Conservation (phyloP, 441 rosid genomes). For the Euphorbia celastroides region DNA sequence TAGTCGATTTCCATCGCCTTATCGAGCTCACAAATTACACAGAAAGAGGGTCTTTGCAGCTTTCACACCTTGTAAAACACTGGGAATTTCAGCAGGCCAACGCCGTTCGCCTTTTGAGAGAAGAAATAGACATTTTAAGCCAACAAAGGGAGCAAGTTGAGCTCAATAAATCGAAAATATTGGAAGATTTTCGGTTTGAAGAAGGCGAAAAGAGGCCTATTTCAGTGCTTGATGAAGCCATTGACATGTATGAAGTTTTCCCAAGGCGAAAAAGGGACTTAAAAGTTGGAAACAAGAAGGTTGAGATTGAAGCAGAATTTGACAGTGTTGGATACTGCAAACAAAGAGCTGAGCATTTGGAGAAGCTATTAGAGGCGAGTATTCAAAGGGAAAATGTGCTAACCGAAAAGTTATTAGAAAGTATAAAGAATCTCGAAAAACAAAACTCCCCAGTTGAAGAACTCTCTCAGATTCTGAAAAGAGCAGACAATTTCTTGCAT, state of each 20-base stretch:
- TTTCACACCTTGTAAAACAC: constrained; percentile 73
- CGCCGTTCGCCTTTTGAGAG: constrained; percentile 66
- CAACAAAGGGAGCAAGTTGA: constrained; percentile 80
- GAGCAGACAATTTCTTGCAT: constrained; percentile 96
- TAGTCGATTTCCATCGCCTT: constrained; percentile 66
- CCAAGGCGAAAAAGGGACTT: constrained; percentile 41
- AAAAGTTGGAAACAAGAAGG: constrained; percentile 42
- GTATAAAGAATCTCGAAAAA: constrained; percentile 60
- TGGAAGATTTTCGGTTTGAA: constrained; percentile 82
- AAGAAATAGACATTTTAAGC: constrained; percentile 74
- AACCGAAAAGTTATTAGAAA: constrained; percentile 67
- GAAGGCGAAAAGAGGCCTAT: constrained; percentile 49
- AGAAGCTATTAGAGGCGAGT: constrained; percentile 70
- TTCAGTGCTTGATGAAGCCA: constrained; percentile 49
- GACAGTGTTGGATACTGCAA: constrained; percentile 78
- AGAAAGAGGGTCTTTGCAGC: constrained; percentile 70
- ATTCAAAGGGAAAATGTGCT: constrained; percentile 66
- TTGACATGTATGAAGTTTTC: constrained; percentile 43
- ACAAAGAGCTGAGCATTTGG: constrained; percentile 51
- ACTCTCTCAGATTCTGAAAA: constrained; percentile 66
- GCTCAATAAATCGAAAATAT: constrained; percentile 72
- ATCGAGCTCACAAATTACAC: constrained; percentile 54
- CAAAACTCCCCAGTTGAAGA: constrained; percentile 86
- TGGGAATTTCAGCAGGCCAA: constrained; percentile 86
- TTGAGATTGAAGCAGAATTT: constrained; percentile 66